Conservation (phyloP, 2,329 filamentous ascomycete genomes). For the Alternaria consortialis region DNA sequence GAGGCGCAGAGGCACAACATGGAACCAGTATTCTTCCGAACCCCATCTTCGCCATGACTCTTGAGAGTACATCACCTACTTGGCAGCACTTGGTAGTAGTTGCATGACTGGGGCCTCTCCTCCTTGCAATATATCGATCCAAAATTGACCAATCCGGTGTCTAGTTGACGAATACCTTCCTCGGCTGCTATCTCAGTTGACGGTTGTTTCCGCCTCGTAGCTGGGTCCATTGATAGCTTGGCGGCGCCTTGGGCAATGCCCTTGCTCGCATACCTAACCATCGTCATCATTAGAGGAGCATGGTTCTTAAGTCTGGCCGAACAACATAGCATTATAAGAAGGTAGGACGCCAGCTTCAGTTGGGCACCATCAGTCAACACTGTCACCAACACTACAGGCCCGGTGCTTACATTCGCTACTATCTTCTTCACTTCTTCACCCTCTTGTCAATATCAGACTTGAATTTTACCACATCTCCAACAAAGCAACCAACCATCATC, state of each 20-base stretch:
- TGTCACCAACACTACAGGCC: background rate
- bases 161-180: conserved; percentile 8
- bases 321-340: conserved; percentile 9
- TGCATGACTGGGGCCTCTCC: background rate
- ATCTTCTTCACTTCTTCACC: conserved; percentile 3
- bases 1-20: background rate
- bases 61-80: background rate
- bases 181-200: conserved; percentile 8
- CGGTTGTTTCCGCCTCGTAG: background rate
- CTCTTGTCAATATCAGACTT: background rate
- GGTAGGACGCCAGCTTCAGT: conserved; percentile 1
- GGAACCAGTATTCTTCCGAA: background rate
- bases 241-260: conserved; percentile 4
- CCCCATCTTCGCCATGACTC: background rate
- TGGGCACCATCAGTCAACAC: conserved; percentile 8
- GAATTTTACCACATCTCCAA: background rate
- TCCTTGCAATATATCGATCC: conserved; percentile 1
- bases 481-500: background rate
- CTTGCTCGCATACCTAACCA: background rate
- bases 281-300: conserved; percentile 6
- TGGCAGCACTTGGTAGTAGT: conserved; percentile 3
- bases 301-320: background rate
- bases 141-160: conserved; percentile 9
- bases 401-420: conserved; percentile 7
- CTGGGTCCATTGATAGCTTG: conserved; percentile 7